Evolutionary conservation across 2,329 filamentous ascomycete genomes (phyloP).

Genomic region (Seiridium unicorne): DNA sequence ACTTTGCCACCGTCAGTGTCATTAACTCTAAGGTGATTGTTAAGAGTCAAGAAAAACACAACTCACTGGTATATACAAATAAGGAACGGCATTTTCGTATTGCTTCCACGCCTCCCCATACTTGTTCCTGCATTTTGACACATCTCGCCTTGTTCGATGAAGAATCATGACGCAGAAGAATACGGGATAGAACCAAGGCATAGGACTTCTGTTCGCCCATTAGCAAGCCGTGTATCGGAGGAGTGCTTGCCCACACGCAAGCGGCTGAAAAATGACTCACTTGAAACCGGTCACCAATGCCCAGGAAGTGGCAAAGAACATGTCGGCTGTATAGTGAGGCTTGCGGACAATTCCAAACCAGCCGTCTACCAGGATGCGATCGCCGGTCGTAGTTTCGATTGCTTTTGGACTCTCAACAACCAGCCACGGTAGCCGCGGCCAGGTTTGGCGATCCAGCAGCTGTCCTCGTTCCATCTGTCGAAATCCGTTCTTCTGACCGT

Average conservation of each 20-base stretch:
- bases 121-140: slow-evolving; percentile 70
- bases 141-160: slow-evolving; percentile 74
- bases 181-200: slow-evolving; percentile 85
- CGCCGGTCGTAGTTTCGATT: slow-evolving; percentile 71
- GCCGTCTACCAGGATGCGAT: slow-evolving; percentile 77
- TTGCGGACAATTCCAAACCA: slow-evolving; percentile 78
- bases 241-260: not conserved
- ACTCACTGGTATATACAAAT: slow-evolving; percentile 65
- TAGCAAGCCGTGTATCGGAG: not conserved
- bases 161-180: slow-evolving; percentile 83
- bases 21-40: too few relatives aligned
- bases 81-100: slow-evolving; percentile 78
- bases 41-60: too few relatives aligned
- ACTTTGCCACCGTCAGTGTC: too few relatives aligned
- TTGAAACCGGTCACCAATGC: slow-evolving; percentile 48
- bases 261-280: not conserved
- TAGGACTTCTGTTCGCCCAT: slow-evolving; percentile 52
- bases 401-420: slow-evolving; percentile 76
- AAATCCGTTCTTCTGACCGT: slow-evolving; percentile 93
- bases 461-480: slow-evolving; percentile 75
- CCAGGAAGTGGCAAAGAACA: slow-evolving; percentile 49
- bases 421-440: slow-evolving; percentile 87
- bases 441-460: slow-evolving; percentile 68
- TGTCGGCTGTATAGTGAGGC: slow-evolving; percentile 48
- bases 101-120: slow-evolving; percentile 81